A percentile compares a stretch with the other conserved stretches of the same genome.
Conservation (phyloP, 2,329 filamentous ascomycete species). For the Phyllosticta citrichinensis region DNA sequence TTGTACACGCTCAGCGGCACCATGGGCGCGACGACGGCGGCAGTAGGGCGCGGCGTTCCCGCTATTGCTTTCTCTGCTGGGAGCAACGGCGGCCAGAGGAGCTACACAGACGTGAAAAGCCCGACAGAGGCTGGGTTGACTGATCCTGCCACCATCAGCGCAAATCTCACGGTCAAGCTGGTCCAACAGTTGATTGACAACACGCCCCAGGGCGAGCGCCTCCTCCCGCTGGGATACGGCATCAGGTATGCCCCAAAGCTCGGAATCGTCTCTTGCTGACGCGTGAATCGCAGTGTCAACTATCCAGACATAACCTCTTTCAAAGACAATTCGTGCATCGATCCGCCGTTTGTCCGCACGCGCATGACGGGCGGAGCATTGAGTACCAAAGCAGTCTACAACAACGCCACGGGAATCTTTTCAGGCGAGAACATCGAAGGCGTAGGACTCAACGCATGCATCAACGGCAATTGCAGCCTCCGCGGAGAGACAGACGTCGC, state of each 20-base stretch:
- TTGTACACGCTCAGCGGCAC: conserved; percentile 30
- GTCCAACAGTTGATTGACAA: conserved; percentile 36
- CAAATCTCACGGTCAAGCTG: conserved; percentile 34
- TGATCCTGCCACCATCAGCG: conserved; percentile 36
- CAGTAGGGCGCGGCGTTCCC: conserved; percentile 40
- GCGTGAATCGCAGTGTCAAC: conserved; percentile 30
- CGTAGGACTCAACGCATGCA: conserved; percentile 40
- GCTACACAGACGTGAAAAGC: conserved; percentile 36
- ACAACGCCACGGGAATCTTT: conserved; percentile 36
- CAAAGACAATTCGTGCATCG: conserved; percentile 28
- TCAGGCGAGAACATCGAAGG: conserved; percentile 39
- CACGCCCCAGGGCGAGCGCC: conserved; percentile 19
- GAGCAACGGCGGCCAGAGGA: conserved; percentile 28
- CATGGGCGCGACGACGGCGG: conserved; percentile 40
- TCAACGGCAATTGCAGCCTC: conserved; percentile 43
- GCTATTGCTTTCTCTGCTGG: conserved; percentile 40
- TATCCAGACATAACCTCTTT: conserved; percentile 35
- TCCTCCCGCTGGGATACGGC: conserved; percentile 43
- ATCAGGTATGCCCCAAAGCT: conserved; percentile 20
- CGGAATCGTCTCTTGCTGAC: neutral
- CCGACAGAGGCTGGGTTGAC: conserved; percentile 20
- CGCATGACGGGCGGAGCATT: conserved; percentile 41
- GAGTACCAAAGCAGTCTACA: conserved; percentile 36
- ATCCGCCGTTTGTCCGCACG: conserved; percentile 38
- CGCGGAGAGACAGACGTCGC: conserved; percentile 42